Conservation (phyloP, 2,329 filamentous ascomycete genomes). For the Mycocentrospora acerina region DNA sequence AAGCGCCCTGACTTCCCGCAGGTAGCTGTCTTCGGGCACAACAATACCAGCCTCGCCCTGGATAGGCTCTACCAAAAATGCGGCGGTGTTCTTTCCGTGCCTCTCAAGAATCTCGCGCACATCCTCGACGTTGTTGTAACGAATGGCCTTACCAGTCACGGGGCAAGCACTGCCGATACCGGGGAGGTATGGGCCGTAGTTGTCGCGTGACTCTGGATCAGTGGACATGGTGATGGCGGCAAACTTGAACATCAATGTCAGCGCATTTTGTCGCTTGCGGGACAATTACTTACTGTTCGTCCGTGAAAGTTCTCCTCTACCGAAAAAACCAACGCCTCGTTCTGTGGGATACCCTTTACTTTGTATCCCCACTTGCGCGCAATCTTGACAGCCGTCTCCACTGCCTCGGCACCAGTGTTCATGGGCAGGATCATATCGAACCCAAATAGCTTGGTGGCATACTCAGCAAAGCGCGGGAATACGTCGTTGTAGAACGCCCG, state of each 20-base stretch:
- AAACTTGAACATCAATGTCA: conserved; percentile 62
- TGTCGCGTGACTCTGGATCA: conserved; percentile 91
- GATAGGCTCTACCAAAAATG: conserved; percentile 93
- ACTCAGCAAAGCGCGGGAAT: conserved; percentile 92
- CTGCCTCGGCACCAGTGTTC: conserved; percentile 96
- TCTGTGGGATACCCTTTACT: conserved; percentile 82
- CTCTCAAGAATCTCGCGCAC: conserved; percentile 76
- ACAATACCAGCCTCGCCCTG: conserved; percentile 97
- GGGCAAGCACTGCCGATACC: conserved; percentile 78
- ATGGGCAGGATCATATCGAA: conserved; percentile 98
- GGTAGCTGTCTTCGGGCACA: conserved; percentile 87
- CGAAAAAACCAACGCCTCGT: conserved; percentile 81
- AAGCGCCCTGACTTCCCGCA: conserved; percentile 74
- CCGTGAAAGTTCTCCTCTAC: conserved; percentile 95
- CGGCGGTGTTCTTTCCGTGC: conserved; percentile 82
- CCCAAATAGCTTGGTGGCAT: conserved; percentile 83
- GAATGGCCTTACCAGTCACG: conserved; percentile 72
- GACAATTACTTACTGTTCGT: conserved; percentile 68
- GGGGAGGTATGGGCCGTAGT: conserved; percentile 95
- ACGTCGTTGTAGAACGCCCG: conserved; percentile 98
- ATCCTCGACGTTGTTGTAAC: conserved; percentile 83
- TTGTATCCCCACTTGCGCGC: conserved; percentile 98
- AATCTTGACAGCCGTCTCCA: conserved; percentile 95
- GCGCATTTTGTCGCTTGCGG: conserved; percentile 1
- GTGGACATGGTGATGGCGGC: conserved; percentile 93